Evolutionary conservation across 768 basidiomycete species (phyloP).

Genomic region (Pulveroboletus sp.): DNA sequence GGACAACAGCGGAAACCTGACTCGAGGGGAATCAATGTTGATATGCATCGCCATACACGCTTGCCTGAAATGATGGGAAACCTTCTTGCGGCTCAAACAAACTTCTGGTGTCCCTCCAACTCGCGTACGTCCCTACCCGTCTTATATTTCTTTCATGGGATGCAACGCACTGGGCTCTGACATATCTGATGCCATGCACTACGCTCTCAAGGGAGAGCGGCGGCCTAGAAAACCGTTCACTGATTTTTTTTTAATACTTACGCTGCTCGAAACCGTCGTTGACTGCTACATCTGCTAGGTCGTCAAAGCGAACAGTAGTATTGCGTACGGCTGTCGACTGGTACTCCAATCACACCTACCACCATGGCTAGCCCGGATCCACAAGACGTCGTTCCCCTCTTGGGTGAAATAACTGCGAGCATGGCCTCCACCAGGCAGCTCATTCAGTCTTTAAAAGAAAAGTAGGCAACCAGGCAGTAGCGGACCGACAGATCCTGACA

Average conservation of each 20-base stretch:
- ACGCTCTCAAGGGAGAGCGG: constrained; percentile 42
- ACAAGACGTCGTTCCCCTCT: constrained; percentile 19
- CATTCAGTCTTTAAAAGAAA: constrained; percentile 50
- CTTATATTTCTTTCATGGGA: constrained; percentile 21
- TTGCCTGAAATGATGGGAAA: not conserved
- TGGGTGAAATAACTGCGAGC: constrained; percentile 59
- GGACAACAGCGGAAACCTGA: constrained; percentile 18
- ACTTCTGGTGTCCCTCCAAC: not conserved
- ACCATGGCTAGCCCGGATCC: constrained; percentile 19
- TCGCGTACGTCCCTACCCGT: not conserved
- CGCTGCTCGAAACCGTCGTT: not conserved
- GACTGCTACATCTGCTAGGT: constrained; percentile 4
- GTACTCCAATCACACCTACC: not conserved
- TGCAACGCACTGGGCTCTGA: constrained; percentile 69
- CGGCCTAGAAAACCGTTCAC: constrained; percentile 67
- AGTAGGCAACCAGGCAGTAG: constrained; percentile 36
- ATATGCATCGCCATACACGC: constrained; percentile 11
- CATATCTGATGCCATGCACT: constrained; percentile 45
- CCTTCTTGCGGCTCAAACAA: not conserved
- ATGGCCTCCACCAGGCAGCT: constrained; percentile 56
- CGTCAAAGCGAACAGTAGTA: not conserved
- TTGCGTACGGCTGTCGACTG: not conserved
- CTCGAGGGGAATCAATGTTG: constrained; percentile 6
- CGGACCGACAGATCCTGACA: constrained; percentile 12
- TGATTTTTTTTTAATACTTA: constrained; percentile 34